Evolutionary conservation across 176 grass and related monocot genomes (phyloP).

Genomic region (Alopecurus myosuroides): DNA sequence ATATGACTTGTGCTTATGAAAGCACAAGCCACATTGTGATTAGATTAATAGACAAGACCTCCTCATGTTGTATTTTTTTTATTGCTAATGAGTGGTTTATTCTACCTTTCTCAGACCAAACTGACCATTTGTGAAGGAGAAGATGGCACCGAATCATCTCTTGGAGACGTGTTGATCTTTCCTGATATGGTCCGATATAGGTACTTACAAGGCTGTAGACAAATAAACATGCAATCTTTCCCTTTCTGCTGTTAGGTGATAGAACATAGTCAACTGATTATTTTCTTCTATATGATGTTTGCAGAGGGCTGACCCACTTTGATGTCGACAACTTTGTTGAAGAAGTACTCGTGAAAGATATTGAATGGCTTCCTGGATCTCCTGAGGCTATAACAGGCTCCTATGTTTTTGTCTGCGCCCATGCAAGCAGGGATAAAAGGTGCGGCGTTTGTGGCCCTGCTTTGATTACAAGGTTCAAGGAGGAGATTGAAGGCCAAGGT

Average conservation of each 20-base stretch:
- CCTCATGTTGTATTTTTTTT: neutral
- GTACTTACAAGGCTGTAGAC: slow-evolving; percentile 37
- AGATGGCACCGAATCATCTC: slow-evolving; percentile 81
- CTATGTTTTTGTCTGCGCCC: slow-evolving; percentile 87
- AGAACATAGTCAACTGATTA: slow-evolving; percentile 10
- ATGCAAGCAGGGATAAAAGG: slow-evolving; percentile 86
- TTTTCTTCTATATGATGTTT: slow-evolving; percentile 33
- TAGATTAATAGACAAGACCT: neutral
- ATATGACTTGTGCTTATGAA: neutral
- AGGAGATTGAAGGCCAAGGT: slow-evolving; percentile 59
- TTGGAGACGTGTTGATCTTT: slow-evolving; percentile 97
- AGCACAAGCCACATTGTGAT: neutral
- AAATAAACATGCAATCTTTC: slow-evolving; percentile 4
- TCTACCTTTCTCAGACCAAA: slow-evolving; percentile 43
- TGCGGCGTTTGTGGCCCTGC: slow-evolving; percentile 88
- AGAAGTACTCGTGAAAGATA: slow-evolving; percentile 88
- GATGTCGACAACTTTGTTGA: slow-evolving; percentile 90
- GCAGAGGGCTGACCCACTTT: slow-evolving; percentile 79
- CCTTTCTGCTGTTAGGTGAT: neutral
- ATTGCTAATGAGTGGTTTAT: slow-evolving; percentile 19
- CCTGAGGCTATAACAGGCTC: slow-evolving; percentile 61
- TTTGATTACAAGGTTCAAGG: slow-evolving; percentile 75
- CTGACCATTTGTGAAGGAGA: slow-evolving; percentile 97
- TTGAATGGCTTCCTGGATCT: slow-evolving; percentile 71
- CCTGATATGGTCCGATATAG: slow-evolving; percentile 99